Evolutionary conservation across 768 basidiomycete genomes (phyloP).

Genomic region (Termitomyces sp.): DNA sequence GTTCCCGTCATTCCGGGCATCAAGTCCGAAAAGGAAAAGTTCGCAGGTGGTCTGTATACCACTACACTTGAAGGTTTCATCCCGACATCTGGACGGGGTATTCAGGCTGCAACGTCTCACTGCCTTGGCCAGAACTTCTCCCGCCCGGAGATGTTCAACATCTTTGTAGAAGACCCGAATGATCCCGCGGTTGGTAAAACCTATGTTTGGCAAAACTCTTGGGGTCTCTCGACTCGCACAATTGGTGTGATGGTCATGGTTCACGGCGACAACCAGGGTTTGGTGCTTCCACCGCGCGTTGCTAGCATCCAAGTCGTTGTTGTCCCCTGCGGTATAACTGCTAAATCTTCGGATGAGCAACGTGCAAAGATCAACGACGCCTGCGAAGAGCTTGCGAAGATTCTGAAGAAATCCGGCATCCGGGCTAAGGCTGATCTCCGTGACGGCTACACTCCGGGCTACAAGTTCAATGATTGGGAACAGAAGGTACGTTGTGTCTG

Average conservation of each 20-base stretch:
- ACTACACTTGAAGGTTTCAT: conserved; percentile 98
- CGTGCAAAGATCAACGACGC: conserved; percentile 69
- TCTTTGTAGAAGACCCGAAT: conserved; percentile 91
- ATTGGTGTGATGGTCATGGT: conserved; percentile 99
- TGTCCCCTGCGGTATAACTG: conserved; percentile 94
- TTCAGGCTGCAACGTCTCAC: conserved; percentile 97
- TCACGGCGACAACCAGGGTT: conserved; percentile 95
- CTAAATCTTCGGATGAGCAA: conserved; percentile 68
- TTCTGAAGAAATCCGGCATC: conserved; percentile 68
- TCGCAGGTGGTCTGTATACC: conserved; percentile 96
- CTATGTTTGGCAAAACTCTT: conserved; percentile 97
- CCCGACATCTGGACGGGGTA: conserved; percentile 94
- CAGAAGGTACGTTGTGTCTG: conserved; percentile 61
- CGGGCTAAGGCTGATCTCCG: conserved; percentile 88
- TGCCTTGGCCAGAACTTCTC: conserved; percentile 99
- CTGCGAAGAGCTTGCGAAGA: conserved; percentile 74
- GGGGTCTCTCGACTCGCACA: conserved; percentile 94
- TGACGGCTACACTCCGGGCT: conserved; percentile 97
- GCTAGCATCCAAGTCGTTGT: conserved; percentile 89
- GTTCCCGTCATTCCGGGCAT: conserved; percentile 96
- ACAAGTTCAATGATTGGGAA: conserved; percentile 99
- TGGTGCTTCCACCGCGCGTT: conserved; percentile 96
- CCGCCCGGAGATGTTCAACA: conserved; percentile 94
- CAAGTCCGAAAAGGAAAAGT: conserved; percentile 99
- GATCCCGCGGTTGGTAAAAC: conserved; percentile 66